Base-by-base conservation (phyloP, 352 stramenopile genomes). In the Phytophthora tubulina region DNA sequence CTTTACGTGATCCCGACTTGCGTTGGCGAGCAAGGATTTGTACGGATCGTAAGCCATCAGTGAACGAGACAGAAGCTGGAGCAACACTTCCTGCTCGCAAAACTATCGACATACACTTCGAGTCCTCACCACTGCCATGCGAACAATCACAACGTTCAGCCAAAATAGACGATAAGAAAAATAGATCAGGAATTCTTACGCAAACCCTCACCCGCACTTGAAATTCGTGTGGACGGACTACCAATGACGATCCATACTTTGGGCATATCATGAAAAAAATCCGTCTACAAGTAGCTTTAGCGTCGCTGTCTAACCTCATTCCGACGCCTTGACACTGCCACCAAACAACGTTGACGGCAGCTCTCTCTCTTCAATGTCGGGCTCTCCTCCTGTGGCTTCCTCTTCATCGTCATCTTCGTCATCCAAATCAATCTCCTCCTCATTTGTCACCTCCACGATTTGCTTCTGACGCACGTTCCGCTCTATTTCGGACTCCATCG, bases 351-450 rank as follows among this genome's bases (percentile, higher is more conserved):
- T 90, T 6, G 80, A 80, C 2, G 86, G 85, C 33, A 92, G 56
- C 13, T 78, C 75, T 7, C 81, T 76, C 73, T 95, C 78, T 70
- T 92, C 85, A 42, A 91, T 72, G 6, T 88, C 75, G 3, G 56
- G 32, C 31, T 78, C 72, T 50, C 60, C 61, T 56, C 11, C 63
- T 30, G 49, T 35, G 31, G 41, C 61, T 32, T 73, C 48, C 32
- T 84, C 77, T 13, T 88, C 77, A 15, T 90, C 82, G 2, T 90
- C 78, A 10, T 88, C 87, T 64, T 96, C 87, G 51, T 97, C 90
- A 54, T 98, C 95, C 50, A 98, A 78, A 51, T 99, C 93, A 63
- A 99, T 98, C 63, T 99, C 95, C 84, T 98, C 93, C 63, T 94
- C 90, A 57, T 95, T 96, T 17, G 70, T 57, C 51, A 94, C 79